Evolutionary conservation across 1,139 yeast genomes (phyloP), one percentile per base, ranked within the genome.

Genomic region (Debaryomycetaceae sp.): DNA sequence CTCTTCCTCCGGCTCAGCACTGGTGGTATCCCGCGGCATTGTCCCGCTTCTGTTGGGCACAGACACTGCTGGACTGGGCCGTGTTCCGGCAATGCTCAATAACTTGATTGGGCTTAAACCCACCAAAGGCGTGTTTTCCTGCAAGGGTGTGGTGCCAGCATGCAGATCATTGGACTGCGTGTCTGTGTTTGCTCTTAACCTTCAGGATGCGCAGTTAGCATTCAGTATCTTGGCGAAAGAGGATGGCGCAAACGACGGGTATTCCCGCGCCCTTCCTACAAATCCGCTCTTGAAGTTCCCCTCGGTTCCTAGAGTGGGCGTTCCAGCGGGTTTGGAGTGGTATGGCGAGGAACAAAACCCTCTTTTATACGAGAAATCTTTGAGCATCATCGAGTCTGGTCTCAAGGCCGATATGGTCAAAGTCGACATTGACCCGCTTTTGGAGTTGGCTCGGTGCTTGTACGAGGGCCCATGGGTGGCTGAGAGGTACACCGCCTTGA

Each of bases 401-500:
- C 77, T 81, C 23, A 82, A 79, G 23, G 70, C 68, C 30, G 55
- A 62, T 23, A 54, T 81, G 25, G 66, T 69, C 11, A 59, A 76
- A 8, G 53, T 77, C 24, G 86, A 83, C 53, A 85, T 87, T 46
- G 57, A 76, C 10, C 80, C 86, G 8, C 64, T 90, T 28, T 60
- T 81, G 37, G 81, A 79, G 27, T 66, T 90, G 36, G 98, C 97
- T n/a, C 72, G 72, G 40, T 79, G 90, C 47, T 68, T 90, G 26
- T 90, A 90, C 52, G 96, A 87, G 45, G 98, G 98, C 32, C 83
- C 97, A n/a, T 90, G 98, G 98, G 97, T 90, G 8, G 82, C 93
- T 16, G 98, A 90, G 59, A 73, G 98, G 41, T 86, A 76, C 56
- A 73, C 85, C 37, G 95, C 95, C 13, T 71, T 76, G 24, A 71